phyloP scores from a whole-genome alignment of 371 early-diverging fungal genomes.

The Mortierella sp. region DNA sequence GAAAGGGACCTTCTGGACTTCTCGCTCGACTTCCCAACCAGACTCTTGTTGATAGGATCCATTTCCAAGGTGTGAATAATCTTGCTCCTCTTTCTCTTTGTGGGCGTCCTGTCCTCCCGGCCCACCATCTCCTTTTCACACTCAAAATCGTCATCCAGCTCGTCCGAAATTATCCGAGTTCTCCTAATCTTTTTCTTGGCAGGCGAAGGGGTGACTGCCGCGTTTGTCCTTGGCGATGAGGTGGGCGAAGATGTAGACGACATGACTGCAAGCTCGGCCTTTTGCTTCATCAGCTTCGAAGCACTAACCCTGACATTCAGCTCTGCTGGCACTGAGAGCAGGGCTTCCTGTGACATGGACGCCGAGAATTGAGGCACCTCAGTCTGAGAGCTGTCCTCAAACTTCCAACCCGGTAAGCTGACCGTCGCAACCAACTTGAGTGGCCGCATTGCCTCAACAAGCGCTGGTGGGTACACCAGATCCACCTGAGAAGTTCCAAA shows the following conservation, averaged over 20 bases:
- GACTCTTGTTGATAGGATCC: conserved; percentile 11
- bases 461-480: conserved; percentile 31
- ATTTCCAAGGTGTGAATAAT: conserved; percentile 12
- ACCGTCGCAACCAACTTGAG: conserved; percentile 34
- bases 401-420: conserved; percentile 38
- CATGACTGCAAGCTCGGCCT: conserved; percentile 3
- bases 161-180: not conserved
- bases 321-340: conserved; percentile 33
- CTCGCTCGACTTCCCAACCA: conserved; percentile 5
- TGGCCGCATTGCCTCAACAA: conserved; percentile 20
- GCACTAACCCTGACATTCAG: conserved; percentile 19
- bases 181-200: conserved; percentile 4
- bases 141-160: not conserved
- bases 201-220: not conserved
- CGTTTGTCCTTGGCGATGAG: not conserved
- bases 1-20: not conserved
- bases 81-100: conserved; percentile 16
- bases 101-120: not conserved
- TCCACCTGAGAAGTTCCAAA: conserved; percentile 18
- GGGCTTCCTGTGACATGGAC: conserved; percentile 34
- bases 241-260: not conserved
- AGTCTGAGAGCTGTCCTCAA: conserved; percentile 32
- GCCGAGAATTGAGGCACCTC: conserved; percentile 29
- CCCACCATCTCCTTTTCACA: not conserved
- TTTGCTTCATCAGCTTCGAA: conserved; percentile 22